Evolutionary conservation across 208 protist genomes (phyloP).

Genomic region (Zelonia costaricensis): DNA sequence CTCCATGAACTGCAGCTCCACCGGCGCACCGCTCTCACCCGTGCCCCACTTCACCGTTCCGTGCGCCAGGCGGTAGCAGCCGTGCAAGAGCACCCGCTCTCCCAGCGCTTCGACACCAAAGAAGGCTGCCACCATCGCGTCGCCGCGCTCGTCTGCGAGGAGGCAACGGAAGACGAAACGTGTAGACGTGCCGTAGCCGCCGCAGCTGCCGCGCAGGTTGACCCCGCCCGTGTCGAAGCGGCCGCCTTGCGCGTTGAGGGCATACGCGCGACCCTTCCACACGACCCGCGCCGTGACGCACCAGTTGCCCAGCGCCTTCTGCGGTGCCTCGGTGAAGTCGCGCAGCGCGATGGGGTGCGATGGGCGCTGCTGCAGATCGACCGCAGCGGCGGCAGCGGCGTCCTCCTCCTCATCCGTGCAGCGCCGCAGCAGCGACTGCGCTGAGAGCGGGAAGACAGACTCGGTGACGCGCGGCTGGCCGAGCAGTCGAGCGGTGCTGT

Average conservation of each 20-base stretch:
- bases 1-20: constrained; percentile 49
- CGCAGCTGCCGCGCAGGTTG: neutral
- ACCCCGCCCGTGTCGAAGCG: constrained; percentile 3
- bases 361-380: neutral
- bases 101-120: constrained; percentile 10
- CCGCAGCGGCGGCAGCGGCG: neutral
- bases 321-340: constrained; percentile 38
- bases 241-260: constrained; percentile 1
- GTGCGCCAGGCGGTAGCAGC: constrained; percentile 27
- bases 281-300: constrained; percentile 50
- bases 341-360: constrained; percentile 30
- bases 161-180: constrained; percentile 47
- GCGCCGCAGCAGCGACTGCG: constrained; percentile 34
- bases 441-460: constrained; percentile 49
- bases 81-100: constrained; percentile 32
- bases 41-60: constrained; percentile 37
- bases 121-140: constrained; percentile 41
- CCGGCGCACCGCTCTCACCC: constrained; percentile 27
- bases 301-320: constrained; percentile 44
- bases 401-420: neutral
- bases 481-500: constrained; percentile 48
- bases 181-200: neutral
- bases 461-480: constrained; percentile 42
- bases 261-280: constrained; percentile 48
- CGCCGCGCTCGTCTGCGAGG: constrained; percentile 56